Percentiles rank a stretch among this genome's conserved stretches.
Evolutionary conservation across 148 eudicot species (phyloP).

Genomic region (Rhododendron henanense): DNA sequence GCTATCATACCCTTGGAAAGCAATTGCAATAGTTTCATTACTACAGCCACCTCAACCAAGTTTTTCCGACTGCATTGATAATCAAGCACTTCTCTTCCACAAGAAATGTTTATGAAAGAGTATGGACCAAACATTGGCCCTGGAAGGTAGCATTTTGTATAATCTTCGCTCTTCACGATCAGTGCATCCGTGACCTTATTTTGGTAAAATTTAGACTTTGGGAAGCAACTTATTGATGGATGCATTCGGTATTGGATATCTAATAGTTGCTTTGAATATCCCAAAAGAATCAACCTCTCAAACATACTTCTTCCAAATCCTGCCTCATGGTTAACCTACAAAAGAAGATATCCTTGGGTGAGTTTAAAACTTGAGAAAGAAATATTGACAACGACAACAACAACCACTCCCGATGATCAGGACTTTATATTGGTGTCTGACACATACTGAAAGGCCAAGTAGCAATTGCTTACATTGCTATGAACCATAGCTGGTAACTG

Average conservation of each 20-base stretch:
- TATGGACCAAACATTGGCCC: slow-evolving; percentile 68
- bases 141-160: slow-evolving; percentile 45
- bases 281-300: slow-evolving; percentile 53
- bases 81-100: slow-evolving; percentile 59
- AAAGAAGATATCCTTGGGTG: too few species aligned
- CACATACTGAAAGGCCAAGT: neutral
- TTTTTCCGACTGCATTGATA: slow-evolving; percentile 58
- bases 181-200: slow-evolving; percentile 56
- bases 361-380: too few species aligned
- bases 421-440: neutral
- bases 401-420: neutral
- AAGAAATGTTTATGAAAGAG: slow-evolving; percentile 61
- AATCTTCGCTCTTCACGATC: slow-evolving; percentile 24
- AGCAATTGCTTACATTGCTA: slow-evolving; percentile 40
- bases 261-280: slow-evolving; percentile 56
- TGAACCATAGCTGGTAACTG: slow-evolving; percentile 67
- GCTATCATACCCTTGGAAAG: slow-evolving; percentile 60
- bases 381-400: too few species aligned
- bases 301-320: slow-evolving; percentile 75
- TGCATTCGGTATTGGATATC: slow-evolving; percentile 81
- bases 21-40: slow-evolving; percentile 36
- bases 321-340: slow-evolving; percentile 48
- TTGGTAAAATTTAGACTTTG: slow-evolving; percentile 48
- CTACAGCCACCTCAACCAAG: slow-evolving; percentile 62
- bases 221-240: slow-evolving; percentile 71